Base-by-base conservation (phyloP, 441 rosid species). In the Hypseocharis bilobata region DNA sequence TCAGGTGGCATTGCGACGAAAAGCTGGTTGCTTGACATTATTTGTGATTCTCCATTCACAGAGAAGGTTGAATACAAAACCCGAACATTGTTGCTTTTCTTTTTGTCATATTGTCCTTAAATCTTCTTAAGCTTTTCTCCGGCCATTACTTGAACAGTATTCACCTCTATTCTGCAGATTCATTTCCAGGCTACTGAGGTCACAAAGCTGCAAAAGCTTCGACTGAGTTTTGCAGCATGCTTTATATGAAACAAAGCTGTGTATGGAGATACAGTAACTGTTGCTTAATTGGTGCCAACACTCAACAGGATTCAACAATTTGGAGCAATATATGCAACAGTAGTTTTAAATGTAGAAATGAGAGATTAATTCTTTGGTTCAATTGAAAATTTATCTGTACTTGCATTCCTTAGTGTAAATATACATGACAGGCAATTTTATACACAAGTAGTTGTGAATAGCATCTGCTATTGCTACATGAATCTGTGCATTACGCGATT, bases 1-100 rank as follows among this genome's bases (percentile, higher is more conserved):
- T 34, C 73, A 74, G 81, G 44, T 3, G 34, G 8, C n/a, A 5
- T 30, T 27, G 1, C 27, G 0, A 13, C 25, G 25, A 51, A 22
- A 42, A 30, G 47, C 8, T 14, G 8, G 70, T 54, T 42, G 60
- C 58, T 26, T 5, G 58, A 56, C 36, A 54, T 49, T 8, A 19
- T 60, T 52, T 1, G 25, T 13, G 4, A 55, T 60, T 44, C 6
- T 2, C 6, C 66, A 52, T 55, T 25, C 30, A 7, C 47, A 1
- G 0, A 4, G 2, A 25, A 32, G 29, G 54, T 49, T 58, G 40
- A 22, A 8, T 34, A 58, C 32, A 38, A 54, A 32, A n/a, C n/a
- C n/a, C n/a, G n/a, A n/a, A n/a, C n/a, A n/a, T n/a, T n/a, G n/a
- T 38, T n/a, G 38, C 62, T 19, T 25, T 66, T 45, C 25, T 30